phyloP scores from a whole-genome alignment of 345 rosid species.

The Excoecaria cochinchinensis region DNA sequence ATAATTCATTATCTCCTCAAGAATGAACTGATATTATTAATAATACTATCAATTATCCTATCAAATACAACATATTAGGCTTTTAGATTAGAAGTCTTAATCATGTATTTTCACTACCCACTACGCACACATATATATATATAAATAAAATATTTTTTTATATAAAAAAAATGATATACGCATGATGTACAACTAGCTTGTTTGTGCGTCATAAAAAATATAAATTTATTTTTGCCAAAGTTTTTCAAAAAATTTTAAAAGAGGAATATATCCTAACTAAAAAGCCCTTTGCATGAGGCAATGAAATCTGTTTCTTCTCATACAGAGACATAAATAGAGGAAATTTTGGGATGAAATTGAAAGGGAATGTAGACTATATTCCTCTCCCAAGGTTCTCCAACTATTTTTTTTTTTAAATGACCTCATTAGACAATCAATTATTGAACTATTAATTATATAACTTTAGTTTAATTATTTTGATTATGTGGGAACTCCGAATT shows the following conservation, averaged over 20 bases:
- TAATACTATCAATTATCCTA: not conserved
- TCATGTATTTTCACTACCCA: not conserved
- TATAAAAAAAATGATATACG: not conserved
- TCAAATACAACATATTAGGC: not conserved
- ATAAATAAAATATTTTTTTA: too few relatives aligned
- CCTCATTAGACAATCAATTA: too few relatives aligned
- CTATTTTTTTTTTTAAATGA: too few relatives aligned
- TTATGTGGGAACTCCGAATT: too few relatives aligned
- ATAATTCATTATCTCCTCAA: not conserved
- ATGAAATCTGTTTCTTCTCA: too few relatives aligned
- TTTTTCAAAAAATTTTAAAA: not conserved
- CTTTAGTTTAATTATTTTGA: too few relatives aligned
- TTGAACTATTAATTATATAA: too few relatives aligned
- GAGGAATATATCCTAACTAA: not conserved
- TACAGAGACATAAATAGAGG: too few relatives aligned
- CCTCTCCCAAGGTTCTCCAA: too few relatives aligned
- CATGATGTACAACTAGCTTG: slow-evolving; percentile 8
- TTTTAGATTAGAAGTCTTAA: slow-evolving; percentile 10
- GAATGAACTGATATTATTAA: not conserved
- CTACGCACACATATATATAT: not conserved
- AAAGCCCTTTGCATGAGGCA: not conserved
- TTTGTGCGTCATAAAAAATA: not conserved
- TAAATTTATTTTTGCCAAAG: not conserved
- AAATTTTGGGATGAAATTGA: too few relatives aligned
- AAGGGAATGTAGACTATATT: too few relatives aligned